Base-by-base conservation (phyloP, 768 basidiomycete genomes). In the Mycena filopes region DNA sequence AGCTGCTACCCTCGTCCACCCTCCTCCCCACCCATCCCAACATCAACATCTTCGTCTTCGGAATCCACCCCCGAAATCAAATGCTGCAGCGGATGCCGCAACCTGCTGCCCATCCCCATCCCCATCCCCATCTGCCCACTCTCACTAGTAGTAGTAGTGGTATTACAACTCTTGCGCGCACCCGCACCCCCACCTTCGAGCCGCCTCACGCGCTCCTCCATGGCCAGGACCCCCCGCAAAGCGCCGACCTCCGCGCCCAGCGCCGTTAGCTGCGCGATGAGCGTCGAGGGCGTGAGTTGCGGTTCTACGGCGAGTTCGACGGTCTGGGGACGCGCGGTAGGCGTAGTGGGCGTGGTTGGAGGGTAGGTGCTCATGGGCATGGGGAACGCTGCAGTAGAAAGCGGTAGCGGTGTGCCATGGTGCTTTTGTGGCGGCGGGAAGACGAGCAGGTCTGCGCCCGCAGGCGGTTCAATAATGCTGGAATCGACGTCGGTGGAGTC, bases 211-310 rank as follows among this genome's bases (percentile, higher is more conserved):
- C 54, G 38, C 20, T 18, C 41, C 54, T 55, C 54, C 20, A 55
- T 3, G 28, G 13, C 38, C n/a, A 61, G 3, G 43, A 45, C 51
- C 25, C 42, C 42, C 8, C 60, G 51, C 25, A 62, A 18, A 9
- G 13, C 20, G n/a, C 33, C 29, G 9, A 62, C 51, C 26, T 62
- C 60, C 28, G 51, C 26, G 25, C 43, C 51, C 43, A 62, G 60
- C 13, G 33, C 33, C 7, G 25, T 18, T 33, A 38, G 28, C 31
- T 43, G 51, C 23, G 21, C 29, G 33, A 33, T 6, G 33, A 33
- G 33, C n/a, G n/a, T n/a, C n/a, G n/a, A n/a, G 33, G 33, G 12
- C 33, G 33, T 33, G 7, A 12, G 7, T 33, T 33, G 7, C 31
- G 33, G 11, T 55, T 33, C 31, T 48, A 6, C 49, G 10, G 31